Evolutionary conservation across 768 basidiomycete species (phyloP).

Genomic region (Saitozyma podzolica): DNA sequence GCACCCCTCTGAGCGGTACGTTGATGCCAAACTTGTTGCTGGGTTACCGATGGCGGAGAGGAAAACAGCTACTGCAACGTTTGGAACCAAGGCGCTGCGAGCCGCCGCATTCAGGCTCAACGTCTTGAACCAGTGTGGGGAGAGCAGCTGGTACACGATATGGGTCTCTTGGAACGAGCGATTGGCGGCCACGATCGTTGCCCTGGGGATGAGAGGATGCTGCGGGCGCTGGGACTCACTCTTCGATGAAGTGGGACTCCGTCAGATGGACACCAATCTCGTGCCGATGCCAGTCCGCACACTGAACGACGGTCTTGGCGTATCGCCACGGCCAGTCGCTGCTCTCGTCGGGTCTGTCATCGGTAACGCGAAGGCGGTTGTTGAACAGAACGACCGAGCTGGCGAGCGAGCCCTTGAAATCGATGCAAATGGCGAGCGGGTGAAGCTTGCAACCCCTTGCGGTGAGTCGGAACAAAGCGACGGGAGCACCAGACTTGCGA

Average conservation of each 20-base stretch:
- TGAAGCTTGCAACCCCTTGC: background rate
- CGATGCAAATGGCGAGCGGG: slow-evolving; percentile 1
- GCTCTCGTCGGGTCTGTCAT: background rate
- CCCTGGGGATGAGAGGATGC: background rate
- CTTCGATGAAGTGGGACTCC: slow-evolving; percentile 2
- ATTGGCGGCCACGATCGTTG: slow-evolving; percentile 1
- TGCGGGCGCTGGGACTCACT: background rate
- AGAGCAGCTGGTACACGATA: slow-evolving; percentile 3
- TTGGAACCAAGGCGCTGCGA: background rate
- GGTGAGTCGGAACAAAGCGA: slow-evolving; percentile 1
- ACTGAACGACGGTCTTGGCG: slow-evolving; percentile 1
- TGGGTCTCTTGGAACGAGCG: background rate
- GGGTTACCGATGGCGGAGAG: no score
- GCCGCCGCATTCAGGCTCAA: slow-evolving; percentile 4
- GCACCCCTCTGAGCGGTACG: no score
- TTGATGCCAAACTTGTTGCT: no score
- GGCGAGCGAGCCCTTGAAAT: slow-evolving; percentile 1
- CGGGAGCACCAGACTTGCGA: background rate
- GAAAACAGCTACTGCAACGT: no score
- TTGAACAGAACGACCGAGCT: background rate
- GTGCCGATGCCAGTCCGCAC: slow-evolving; percentile 1
- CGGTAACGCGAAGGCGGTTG: background rate
- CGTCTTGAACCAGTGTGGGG: slow-evolving; percentile 3
- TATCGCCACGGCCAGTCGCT: slow-evolving; percentile 4
- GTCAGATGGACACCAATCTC: slow-evolving; percentile 6